Evolutionary conservation across 371 early-diverging fungal species (phyloP).

Genomic region (Circinella umbellata): DNA sequence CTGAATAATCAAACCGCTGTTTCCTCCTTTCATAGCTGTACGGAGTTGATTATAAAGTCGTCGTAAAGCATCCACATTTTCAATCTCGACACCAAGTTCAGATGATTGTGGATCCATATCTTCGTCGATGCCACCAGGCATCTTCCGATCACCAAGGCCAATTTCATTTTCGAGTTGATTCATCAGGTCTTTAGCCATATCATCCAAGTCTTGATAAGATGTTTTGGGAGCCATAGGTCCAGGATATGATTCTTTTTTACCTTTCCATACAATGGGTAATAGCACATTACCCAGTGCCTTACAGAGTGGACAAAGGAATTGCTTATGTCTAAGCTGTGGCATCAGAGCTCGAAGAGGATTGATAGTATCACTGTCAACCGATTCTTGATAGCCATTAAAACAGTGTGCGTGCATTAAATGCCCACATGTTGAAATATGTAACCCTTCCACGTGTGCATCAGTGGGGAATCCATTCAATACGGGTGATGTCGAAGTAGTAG

Average conservation of each 20-base stretch:
- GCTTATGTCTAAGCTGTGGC: slow-evolving; percentile 39
- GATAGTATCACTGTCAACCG: slow-evolving; percentile 55
- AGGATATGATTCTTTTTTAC: slow-evolving; percentile 64
- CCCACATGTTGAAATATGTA: slow-evolving; percentile 88
- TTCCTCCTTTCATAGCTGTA: slow-evolving; percentile 21
- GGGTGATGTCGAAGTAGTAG: neutral
- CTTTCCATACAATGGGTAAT: slow-evolving; percentile 73
- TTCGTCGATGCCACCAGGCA: slow-evolving; percentile 32
- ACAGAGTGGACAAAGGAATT: slow-evolving; percentile 95
- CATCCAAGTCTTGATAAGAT: slow-evolving; percentile 25
- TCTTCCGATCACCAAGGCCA: slow-evolving; percentile 10
- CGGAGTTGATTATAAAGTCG: slow-evolving; percentile 34
- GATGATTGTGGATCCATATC: slow-evolving; percentile 20
- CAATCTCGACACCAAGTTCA: slow-evolving; percentile 26
- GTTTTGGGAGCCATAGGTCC: slow-evolving; percentile 48
- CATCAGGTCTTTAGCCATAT: slow-evolving; percentile 19
- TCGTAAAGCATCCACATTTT: slow-evolving; percentile 30
- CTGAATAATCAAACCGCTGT: neutral
- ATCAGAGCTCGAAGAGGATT: slow-evolving; percentile 7
- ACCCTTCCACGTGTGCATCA: slow-evolving; percentile 56
- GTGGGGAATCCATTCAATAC: slow-evolving; percentile 56
- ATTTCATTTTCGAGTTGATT: slow-evolving; percentile 10
- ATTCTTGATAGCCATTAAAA: slow-evolving; percentile 80
- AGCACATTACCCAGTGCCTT: slow-evolving; percentile 91
- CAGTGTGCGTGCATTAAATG: slow-evolving; percentile 95